Conservation (phyloP, 495 filamentous ascomycete species). For the Penicillium parvum region DNA sequence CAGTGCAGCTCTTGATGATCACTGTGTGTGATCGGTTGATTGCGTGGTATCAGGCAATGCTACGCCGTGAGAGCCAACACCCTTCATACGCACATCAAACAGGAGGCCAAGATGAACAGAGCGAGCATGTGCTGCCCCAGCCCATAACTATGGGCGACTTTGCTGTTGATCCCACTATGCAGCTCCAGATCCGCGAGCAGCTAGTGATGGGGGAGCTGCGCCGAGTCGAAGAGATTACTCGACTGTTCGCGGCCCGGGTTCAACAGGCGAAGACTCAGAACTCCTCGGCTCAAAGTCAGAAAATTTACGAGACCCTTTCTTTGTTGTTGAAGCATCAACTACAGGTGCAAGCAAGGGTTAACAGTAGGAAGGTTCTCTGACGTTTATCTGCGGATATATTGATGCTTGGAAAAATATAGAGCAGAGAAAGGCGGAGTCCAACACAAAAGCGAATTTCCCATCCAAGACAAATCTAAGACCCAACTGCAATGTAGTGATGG, state of each 20-base stretch:
- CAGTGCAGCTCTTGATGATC: conserved; percentile 1
- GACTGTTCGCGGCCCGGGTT: background rate
- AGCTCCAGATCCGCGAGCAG: background rate
- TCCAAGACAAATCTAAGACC: no score
- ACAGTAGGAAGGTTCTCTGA: no score
- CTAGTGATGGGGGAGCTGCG: background rate
- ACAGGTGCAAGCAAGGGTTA: background rate
- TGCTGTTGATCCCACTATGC: background rate
- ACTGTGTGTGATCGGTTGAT: background rate
- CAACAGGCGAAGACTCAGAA: background rate
- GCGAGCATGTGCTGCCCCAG: background rate
- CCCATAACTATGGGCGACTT: background rate
- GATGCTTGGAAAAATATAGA: background rate
- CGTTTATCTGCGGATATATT: background rate
- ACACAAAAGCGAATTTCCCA: background rate
- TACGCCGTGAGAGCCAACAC: background rate
- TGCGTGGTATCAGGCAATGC: conserved; percentile 3
- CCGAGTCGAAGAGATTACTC: background rate
- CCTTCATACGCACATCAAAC: background rate
- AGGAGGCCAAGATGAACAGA: background rate
- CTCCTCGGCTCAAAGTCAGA: background rate
- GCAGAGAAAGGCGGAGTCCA: no score
- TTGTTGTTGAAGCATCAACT: conserved; percentile 1
- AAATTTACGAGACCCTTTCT: background rate
- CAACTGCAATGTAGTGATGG: no score